Percentiles rank a stretch among this genome's conserved stretches.
Conservation (phyloP, 306 rosid species). For the Myrica gale region DNA sequence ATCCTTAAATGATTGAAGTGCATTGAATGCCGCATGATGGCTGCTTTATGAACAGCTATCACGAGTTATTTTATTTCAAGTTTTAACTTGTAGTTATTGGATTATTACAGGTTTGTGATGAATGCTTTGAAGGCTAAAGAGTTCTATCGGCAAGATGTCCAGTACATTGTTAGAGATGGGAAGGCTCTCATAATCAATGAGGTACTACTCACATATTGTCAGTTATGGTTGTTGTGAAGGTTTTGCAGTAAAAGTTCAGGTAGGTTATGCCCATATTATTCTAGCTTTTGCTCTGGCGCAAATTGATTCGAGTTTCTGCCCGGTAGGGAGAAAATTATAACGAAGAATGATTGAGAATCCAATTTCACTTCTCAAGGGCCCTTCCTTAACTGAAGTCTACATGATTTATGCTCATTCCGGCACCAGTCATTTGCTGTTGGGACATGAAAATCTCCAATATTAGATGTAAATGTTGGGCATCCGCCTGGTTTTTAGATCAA, state of each 20-base stretch:
- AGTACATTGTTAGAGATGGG: slow-evolving; percentile 89
- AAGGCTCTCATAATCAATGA: slow-evolving; percentile 95
- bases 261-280: background rate
- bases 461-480: background rate
- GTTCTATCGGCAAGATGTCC: slow-evolving; percentile 85
- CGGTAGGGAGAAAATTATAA: background rate
- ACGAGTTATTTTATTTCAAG: slow-evolving; percentile 1
- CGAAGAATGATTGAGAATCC: background rate
- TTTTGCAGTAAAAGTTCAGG: background rate
- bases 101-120: slow-evolving; percentile 82
- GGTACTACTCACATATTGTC: slow-evolving; percentile 38
- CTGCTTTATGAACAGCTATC: slow-evolving; percentile 14
- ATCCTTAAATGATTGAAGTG: slow-evolving; percentile 5
- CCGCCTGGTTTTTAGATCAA: background rate
- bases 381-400: background rate
- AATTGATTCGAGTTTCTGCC: background rate
- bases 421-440: background rate
- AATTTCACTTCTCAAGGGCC: background rate
- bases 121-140: slow-evolving; percentile 97
- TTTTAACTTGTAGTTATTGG: slow-evolving; percentile 23
- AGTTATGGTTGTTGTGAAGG: background rate
- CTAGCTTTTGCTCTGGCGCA: background rate
- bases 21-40: background rate
- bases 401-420: background rate
- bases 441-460: background rate